These are phyloP conservation scores for Pleurotus djamor DNA, from an alignment of 768 basidiomycete species.

Conservation along the genomic window DNA sequence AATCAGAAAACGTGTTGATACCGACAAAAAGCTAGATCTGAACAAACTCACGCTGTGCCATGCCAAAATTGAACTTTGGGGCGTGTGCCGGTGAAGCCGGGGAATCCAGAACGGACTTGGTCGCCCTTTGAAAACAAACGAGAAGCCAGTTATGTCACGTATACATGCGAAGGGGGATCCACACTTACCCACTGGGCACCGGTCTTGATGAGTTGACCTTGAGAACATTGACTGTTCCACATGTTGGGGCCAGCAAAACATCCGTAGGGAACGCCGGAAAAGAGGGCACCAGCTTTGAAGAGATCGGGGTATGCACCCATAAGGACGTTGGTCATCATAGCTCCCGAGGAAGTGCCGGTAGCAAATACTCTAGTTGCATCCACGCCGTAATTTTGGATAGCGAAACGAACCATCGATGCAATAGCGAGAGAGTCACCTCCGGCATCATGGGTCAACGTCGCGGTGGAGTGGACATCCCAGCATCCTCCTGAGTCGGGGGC, in stretches of 20 bases:
- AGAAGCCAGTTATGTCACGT: not conserved
- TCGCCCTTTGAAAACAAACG: conserved; percentile 29
- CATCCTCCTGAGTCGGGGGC: conserved; percentile 43
- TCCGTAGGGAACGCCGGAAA: conserved; percentile 52
- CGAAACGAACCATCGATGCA: conserved; percentile 42
- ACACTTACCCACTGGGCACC: conserved; percentile 42
- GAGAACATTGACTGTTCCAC: conserved; percentile 48
- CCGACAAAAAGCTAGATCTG: not conserved
- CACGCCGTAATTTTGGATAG: conserved; percentile 45
- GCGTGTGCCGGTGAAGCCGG: conserved; percentile 48
- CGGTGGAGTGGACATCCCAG: conserved; percentile 51
- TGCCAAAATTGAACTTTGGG: conserved; percentile 56
- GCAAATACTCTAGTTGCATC: conserved; percentile 46
- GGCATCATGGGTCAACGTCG: conserved; percentile 51
- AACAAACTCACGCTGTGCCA: conserved; percentile 35
- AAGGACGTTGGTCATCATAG: conserved; percentile 62
- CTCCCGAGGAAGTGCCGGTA: conserved; percentile 51
- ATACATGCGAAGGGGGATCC: not conserved
- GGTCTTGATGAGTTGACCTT: conserved; percentile 40
- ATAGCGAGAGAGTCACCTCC: conserved; percentile 56
- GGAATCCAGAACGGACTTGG: conserved; percentile 42
- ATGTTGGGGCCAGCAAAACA: conserved; percentile 47
- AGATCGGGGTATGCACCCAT: conserved; percentile 54
- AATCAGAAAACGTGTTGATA: too few relatives aligned
- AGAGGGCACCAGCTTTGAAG: conserved; percentile 44